These are phyloP conservation scores for Boletellus emodensis DNA, from an alignment of 768 basidiomycete genomes.

Conservation along the genomic window DNA sequence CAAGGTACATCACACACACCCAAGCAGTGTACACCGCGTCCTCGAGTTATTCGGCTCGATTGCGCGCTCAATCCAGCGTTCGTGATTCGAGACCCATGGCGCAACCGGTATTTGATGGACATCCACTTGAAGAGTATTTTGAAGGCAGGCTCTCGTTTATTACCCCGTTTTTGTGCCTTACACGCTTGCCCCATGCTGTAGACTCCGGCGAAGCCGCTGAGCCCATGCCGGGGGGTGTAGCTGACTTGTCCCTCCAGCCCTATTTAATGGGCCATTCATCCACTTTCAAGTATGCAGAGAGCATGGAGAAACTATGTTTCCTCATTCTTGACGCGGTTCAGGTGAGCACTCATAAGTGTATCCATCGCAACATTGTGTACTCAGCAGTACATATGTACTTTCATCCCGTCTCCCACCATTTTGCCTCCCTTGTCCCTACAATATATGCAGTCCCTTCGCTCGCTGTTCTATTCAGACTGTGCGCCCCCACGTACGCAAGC, in stretches of 20 bases:
- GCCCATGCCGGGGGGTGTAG: slow-evolving; percentile 53
- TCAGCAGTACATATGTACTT: slow-evolving; percentile 7
- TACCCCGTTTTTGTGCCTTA: slow-evolving; percentile 2
- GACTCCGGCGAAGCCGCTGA: slow-evolving; percentile 58
- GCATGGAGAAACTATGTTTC: slow-evolving; percentile 27
- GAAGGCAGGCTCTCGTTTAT: slow-evolving; percentile 40
- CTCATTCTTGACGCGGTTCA: slow-evolving; percentile 25
- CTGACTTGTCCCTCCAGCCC: slow-evolving; percentile 30
- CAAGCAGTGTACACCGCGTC: slow-evolving; percentile 22
- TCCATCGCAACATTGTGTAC: slow-evolving; percentile 9
- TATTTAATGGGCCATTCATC: slow-evolving; percentile 7
- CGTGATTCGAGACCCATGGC: slow-evolving; percentile 47
- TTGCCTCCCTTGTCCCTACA: slow-evolving; percentile 9
- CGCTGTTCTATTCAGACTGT: slow-evolving; percentile 34
- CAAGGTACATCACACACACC: slow-evolving; percentile 20
- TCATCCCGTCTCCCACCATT: not conserved
- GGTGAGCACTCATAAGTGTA: slow-evolving; percentile 32
- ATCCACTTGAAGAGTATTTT: slow-evolving; percentile 71
- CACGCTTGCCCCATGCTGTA: slow-evolving; percentile 26
- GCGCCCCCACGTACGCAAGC: slow-evolving; percentile 38
- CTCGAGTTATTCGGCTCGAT: slow-evolving; percentile 7
- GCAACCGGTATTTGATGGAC: slow-evolving; percentile 72
- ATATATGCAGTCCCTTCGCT: slow-evolving; percentile 35
- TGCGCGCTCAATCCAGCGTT: slow-evolving; percentile 1
- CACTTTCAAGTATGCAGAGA: slow-evolving; percentile 19